Evolutionary conservation across 352 stramenopile genomes (phyloP).

Genomic region (Phytophthora multivora): DNA sequence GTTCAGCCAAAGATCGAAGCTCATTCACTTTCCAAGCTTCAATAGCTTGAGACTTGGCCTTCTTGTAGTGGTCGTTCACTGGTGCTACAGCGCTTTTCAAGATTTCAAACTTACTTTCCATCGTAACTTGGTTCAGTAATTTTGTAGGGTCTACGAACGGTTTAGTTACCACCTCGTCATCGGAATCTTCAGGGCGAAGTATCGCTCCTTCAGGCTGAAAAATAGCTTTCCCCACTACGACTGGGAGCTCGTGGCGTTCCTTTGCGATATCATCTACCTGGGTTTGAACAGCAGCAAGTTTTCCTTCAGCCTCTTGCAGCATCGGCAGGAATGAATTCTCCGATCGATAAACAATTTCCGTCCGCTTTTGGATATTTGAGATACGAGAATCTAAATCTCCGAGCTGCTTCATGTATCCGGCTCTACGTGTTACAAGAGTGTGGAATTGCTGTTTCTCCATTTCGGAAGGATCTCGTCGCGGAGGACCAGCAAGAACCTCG

Average conservation of each 20-base stretch:
- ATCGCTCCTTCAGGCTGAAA: conserved; percentile 29
- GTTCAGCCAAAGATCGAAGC: conserved; percentile 46
- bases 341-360: conserved; percentile 45
- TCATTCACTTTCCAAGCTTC: conserved; percentile 72
- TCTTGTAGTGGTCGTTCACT: conserved; percentile 64
- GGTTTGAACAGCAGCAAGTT: conserved; percentile 23
- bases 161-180: conserved; percentile 13
- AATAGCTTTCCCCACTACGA: conserved; percentile 66
- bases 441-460: conserved; percentile 68
- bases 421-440: conserved; percentile 48
- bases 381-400: conserved; percentile 46
- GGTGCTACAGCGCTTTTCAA: conserved; percentile 54
- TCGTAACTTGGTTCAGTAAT: conserved; percentile 52
- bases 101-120: conserved; percentile 72
- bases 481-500: conserved; percentile 52
- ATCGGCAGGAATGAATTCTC: conserved; percentile 45
- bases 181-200: background rate
- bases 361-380: conserved; percentile 51
- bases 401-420: conserved; percentile 56
- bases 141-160: conserved; percentile 36
- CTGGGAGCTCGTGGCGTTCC: conserved; percentile 46
- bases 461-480: conserved; percentile 65
- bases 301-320: conserved; percentile 34
- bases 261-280: conserved; percentile 38
- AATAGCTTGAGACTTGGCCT: conserved; percentile 46